Evolutionary conservation across 2,329 filamentous ascomycete species (phyloP).

Genomic region (Aspergillus ibericus): DNA sequence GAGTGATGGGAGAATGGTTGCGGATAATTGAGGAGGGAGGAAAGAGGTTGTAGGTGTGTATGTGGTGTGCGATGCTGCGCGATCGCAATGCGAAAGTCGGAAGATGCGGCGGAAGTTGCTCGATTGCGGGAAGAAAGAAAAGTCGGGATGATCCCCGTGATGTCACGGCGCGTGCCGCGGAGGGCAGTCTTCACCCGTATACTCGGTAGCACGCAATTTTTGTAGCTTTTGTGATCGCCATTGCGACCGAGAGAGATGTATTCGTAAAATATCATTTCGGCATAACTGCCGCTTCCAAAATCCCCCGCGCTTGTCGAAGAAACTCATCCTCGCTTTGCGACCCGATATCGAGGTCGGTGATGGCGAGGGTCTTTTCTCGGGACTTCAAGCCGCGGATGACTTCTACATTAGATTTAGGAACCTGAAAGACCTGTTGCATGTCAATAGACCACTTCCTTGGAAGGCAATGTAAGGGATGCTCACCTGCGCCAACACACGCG

Average conservation of each 20-base stretch:
- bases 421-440: slow-evolving; percentile 51
- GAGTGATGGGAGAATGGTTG: not conserved
- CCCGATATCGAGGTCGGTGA: slow-evolving; percentile 30
- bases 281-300: slow-evolving; percentile 20
- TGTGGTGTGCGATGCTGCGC: not conserved
- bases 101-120: not conserved
- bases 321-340: slow-evolving; percentile 33
- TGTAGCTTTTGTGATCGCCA: not conserved
- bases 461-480: not conserved
- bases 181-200: no score
- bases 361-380: slow-evolving; percentile 60
- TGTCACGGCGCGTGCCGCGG: slow-evolving; percentile 3
- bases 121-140: slow-evolving; percentile 12
- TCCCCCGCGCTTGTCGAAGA: slow-evolving; percentile 22
- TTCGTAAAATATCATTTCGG: not conserved
- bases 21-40: not conserved
- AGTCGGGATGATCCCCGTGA: slow-evolving; percentile 18
- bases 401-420: slow-evolving; percentile 64
- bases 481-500: slow-evolving; percentile 62
- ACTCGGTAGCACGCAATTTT: no score
- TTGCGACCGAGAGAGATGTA: not conserved
- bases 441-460: not conserved
- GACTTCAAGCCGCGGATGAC: slow-evolving; percentile 65
- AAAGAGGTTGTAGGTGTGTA: not conserved
- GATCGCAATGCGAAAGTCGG: not conserved